Conservation (phyloP, 2,329 filamentous ascomycete species). For the Nectriaceae sp. region DNA sequence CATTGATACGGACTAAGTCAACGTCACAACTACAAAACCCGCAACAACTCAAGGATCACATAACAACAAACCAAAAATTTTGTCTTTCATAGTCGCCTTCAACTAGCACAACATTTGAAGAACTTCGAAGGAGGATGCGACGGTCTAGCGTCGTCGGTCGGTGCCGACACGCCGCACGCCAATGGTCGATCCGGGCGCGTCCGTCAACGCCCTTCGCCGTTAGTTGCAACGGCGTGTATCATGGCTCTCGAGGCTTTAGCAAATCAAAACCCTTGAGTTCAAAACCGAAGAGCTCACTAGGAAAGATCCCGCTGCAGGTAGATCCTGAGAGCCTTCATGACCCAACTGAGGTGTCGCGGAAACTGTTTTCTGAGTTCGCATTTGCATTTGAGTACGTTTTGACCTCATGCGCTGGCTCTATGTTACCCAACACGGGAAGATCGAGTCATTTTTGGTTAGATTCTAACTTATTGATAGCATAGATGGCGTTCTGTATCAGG, state of each 20-base stretch:
- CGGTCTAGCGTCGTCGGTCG: constrained; percentile 26
- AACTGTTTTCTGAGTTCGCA: constrained; percentile 34
- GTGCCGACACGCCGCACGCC: constrained; percentile 27
- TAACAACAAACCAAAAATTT: too few relatives aligned
- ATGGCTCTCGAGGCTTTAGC: constrained; percentile 2
- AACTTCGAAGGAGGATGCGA: constrained; percentile 17
- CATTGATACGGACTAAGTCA: constrained; percentile 6
- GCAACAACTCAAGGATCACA: constrained; percentile 1
- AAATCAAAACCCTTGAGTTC: constrained; percentile 12
- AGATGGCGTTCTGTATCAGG: constrained; percentile 91
- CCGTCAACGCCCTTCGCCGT: constrained; percentile 14
- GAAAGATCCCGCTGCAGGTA: constrained; percentile 5
- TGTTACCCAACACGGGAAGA: neutral
- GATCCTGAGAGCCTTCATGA: constrained; percentile 21
- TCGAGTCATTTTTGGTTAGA: neutral
- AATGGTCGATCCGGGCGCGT: constrained; percentile 19
- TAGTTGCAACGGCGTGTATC: constrained; percentile 13
- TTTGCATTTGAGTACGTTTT: constrained; percentile 40
- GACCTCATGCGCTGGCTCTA: neutral
- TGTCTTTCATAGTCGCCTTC: neutral
- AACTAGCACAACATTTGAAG: neutral
- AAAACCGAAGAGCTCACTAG: constrained; percentile 22
- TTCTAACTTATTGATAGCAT: constrained; percentile 52
- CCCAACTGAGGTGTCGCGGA: constrained; percentile 22
- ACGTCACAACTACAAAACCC: constrained; percentile 4